phyloP scores from a whole-genome alignment of 495 filamentous ascomycete genomes.

The Trypethelium eluteriae region DNA sequence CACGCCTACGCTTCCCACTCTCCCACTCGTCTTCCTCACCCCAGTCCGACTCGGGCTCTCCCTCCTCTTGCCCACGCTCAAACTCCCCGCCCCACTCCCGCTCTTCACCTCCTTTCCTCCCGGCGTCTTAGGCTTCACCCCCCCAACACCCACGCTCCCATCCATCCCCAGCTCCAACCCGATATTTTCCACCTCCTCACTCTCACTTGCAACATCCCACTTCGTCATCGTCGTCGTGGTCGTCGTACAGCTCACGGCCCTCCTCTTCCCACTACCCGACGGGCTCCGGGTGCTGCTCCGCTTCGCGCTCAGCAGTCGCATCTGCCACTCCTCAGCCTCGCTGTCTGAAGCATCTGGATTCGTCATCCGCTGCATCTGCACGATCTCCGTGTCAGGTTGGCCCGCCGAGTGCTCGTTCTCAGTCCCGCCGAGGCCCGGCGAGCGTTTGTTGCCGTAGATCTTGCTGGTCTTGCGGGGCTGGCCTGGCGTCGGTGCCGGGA shows the following conservation, averaged over 20 bases:
- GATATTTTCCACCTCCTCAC: slow-evolving; percentile 49
- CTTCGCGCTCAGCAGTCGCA: slow-evolving; percentile 54
- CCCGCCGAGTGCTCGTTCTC: slow-evolving; percentile 37
- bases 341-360: slow-evolving; percentile 51
- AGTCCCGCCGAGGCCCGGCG: slow-evolving; percentile 35
- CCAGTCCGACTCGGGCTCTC: slow-evolving; percentile 50
- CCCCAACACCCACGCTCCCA: background rate
- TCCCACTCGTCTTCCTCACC: slow-evolving; percentile 85
- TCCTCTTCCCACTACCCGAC: slow-evolving; percentile 39
- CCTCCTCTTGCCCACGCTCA: slow-evolving; percentile 65
- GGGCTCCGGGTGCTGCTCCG: slow-evolving; percentile 47
- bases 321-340: slow-evolving; percentile 62
- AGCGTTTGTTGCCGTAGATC: slow-evolving; percentile 41
- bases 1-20: slow-evolving; percentile 68
- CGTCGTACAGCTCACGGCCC: slow-evolving; percentile 54
- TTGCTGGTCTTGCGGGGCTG: slow-evolving; percentile 84
- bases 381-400: slow-evolving; percentile 39
- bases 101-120: slow-evolving; percentile 45
- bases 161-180: background rate
- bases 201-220: slow-evolving; percentile 31
- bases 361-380: slow-evolving; percentile 45
- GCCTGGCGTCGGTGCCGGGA: slow-evolving; percentile 91
- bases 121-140: slow-evolving; percentile 58
- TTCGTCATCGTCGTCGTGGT: slow-evolving; percentile 52
- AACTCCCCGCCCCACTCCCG: slow-evolving; percentile 54